Conservation (phyloP, 78 protist genomes). For the Mantamonas sphyraenae region DNA sequence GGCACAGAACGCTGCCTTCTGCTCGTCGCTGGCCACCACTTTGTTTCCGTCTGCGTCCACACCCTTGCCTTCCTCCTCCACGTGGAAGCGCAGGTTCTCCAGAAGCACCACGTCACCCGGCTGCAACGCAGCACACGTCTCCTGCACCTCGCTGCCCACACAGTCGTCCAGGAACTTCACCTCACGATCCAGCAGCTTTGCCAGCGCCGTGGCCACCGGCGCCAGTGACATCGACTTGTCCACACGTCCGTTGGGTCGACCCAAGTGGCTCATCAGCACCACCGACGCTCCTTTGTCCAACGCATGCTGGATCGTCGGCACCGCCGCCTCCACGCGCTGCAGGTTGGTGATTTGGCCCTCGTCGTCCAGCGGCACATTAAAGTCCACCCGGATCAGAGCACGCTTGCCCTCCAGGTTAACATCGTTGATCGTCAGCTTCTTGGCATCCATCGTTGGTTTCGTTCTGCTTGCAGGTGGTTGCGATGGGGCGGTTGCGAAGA, state of each 20-base stretch:
- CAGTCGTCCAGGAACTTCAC: conserved; percentile 84
- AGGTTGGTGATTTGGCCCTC: conserved; percentile 56
- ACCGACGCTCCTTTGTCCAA: conserved; percentile 70
- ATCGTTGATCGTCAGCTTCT: conserved; percentile 45
- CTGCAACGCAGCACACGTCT: conserved; percentile 58
- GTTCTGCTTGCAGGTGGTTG: too few species aligned
- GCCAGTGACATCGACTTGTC: conserved; percentile 63
- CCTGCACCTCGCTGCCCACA: conserved; percentile 66
- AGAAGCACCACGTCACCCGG: conserved; percentile 72
- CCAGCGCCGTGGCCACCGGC: conserved; percentile 72
- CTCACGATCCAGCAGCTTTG: conserved; percentile 32
- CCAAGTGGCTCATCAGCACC: conserved; percentile 93
- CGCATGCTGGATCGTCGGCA: conserved; percentile 89
- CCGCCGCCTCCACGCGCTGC: conserved; percentile 81
- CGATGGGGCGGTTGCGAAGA: too few species aligned
- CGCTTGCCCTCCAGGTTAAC: conserved; percentile 72
- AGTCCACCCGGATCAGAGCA: conserved; percentile 84
- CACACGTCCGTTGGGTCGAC: conserved; percentile 95
- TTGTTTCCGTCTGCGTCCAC: conserved; percentile 32
- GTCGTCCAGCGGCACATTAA: conserved; percentile 77
- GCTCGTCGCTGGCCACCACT: conserved; percentile 71
- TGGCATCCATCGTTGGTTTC: too few species aligned
- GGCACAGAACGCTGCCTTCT: conserved; percentile 78
- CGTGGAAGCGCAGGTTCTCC: conserved; percentile 97
- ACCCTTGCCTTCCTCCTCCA: conserved; percentile 87